A percentile compares a stretch with the other conserved stretches of the same genome.
phyloP scores from a whole-genome alignment of 164 flowering plant species.

The Houttuynia cordata region DNA sequence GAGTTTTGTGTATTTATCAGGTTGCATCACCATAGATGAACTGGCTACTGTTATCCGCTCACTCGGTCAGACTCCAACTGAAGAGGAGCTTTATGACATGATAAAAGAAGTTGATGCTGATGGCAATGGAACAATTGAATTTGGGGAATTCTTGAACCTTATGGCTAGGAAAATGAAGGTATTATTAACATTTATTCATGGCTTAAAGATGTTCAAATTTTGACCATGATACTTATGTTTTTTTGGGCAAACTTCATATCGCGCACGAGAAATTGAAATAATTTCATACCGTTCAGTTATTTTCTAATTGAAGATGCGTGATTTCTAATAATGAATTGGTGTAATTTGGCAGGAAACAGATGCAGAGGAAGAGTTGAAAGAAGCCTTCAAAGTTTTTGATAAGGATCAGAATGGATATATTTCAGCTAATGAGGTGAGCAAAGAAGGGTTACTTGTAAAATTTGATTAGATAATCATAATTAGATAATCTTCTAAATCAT shows the following conservation, averaged over 20 bases:
- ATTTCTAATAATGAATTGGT: too few species aligned
- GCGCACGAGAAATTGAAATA: too few species aligned
- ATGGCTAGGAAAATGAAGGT: conserved; percentile 41
- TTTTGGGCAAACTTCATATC: too few species aligned
- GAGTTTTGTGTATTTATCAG: conserved; percentile 13
- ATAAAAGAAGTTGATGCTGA: conserved; percentile 57
- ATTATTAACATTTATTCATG: too few species aligned
- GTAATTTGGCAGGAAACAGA: conserved; percentile 39
- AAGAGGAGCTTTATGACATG: conserved; percentile 66
- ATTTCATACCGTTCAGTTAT: not conserved
- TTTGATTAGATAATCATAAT: too few species aligned
- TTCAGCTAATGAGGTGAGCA: conserved; percentile 57
- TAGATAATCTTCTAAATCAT: too few species aligned
- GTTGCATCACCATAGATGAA: conserved; percentile 73
- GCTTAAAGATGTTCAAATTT: too few species aligned
- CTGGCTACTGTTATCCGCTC: conserved; percentile 72
- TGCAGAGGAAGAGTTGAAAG: conserved; percentile 70
- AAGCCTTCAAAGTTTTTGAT: conserved; percentile 80
- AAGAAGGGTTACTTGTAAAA: too few species aligned
- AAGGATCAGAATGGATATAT: conserved; percentile 76
- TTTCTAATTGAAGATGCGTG: not conserved
- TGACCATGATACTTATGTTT: too few species aligned
- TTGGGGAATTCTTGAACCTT: conserved; percentile 56
- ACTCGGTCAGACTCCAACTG: conserved; percentile 65
- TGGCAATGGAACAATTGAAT: conserved; percentile 71